phyloP scores from a whole-genome alignment of 2,329 filamentous ascomycete species.

The Aspergillus felis region DNA sequence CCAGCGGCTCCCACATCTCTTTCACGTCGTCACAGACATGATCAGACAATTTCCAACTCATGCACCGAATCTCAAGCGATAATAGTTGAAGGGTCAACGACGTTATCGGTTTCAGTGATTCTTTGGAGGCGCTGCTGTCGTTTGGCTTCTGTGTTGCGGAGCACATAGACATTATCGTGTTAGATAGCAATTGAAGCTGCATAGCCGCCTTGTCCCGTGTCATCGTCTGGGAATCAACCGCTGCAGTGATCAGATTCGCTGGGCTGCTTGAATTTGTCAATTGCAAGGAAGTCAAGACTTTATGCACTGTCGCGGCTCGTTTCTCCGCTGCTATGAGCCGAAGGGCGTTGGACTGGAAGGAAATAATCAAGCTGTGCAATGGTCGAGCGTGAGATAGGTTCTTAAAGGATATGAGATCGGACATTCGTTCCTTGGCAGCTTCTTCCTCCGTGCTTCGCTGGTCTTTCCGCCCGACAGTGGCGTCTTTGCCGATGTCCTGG shows the following conservation, averaged over 20 bases:
- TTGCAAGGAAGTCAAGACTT: slow-evolving; percentile 28
- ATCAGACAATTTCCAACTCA: slow-evolving; percentile 41
- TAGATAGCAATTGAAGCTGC: slow-evolving; percentile 44
- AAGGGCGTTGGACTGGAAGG: slow-evolving; percentile 40
- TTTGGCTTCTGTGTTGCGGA: slow-evolving; percentile 18
- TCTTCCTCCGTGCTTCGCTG: slow-evolving; percentile 23
- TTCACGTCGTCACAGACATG: slow-evolving; percentile 39
- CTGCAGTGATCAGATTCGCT: slow-evolving; percentile 35
- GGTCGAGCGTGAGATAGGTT: slow-evolving; percentile 24
- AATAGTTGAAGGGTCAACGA: slow-evolving; percentile 39
- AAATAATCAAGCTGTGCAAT: slow-evolving; percentile 31
- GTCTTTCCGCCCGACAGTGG: slow-evolving; percentile 7
- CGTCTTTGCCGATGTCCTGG: slow-evolving; percentile 15
- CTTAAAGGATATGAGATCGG: slow-evolving; percentile 34
- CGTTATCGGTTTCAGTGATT: slow-evolving; percentile 26
- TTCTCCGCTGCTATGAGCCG: slow-evolving; percentile 35
- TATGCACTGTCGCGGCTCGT: slow-evolving; percentile 29
- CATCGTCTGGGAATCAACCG: slow-evolving; percentile 33
- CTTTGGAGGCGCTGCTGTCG: slow-evolving; percentile 13
- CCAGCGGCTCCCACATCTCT: slow-evolving; percentile 43
- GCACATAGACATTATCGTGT: slow-evolving; percentile 35
- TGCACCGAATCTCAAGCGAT: slow-evolving; percentile 38
- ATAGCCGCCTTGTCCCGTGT: slow-evolving; percentile 38
- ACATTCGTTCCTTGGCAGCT: slow-evolving; percentile 32
- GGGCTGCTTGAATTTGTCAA: slow-evolving; percentile 36